Evolutionary conservation across 208 protist species (phyloP).

Genomic region (Trypanosoma grayi): DNA sequence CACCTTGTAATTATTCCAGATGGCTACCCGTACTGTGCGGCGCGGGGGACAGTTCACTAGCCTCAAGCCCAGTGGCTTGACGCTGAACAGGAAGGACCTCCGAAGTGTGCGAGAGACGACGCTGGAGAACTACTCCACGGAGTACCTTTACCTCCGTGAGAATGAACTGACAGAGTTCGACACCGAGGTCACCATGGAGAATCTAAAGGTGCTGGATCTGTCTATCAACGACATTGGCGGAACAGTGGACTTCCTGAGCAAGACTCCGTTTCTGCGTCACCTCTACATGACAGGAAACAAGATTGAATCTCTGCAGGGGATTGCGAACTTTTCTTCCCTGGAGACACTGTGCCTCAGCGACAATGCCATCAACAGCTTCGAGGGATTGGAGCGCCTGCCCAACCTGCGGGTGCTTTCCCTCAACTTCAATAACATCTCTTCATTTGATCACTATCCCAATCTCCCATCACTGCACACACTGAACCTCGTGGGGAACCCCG

Average conservation of each 20-base stretch:
- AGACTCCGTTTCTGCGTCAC: constrained; percentile 81
- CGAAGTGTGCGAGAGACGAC: constrained; percentile 75
- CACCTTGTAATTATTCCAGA: constrained; percentile 22
- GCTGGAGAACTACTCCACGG: constrained; percentile 70
- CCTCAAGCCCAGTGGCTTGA: constrained; percentile 67
- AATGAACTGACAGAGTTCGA: constrained; percentile 90
- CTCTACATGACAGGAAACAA: constrained; percentile 93
- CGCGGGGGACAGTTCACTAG: constrained; percentile 47
- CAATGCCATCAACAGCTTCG: constrained; percentile 90
- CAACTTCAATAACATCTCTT: constrained; percentile 92
- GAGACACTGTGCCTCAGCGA: constrained; percentile 91
- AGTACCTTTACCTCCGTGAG: constrained; percentile 92
- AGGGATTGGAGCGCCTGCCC: constrained; percentile 82
- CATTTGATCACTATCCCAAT: constrained; percentile 81
- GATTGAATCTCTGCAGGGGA: constrained; percentile 83
- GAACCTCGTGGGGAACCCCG: constrained; percentile 90
- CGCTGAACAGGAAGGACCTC: constrained; percentile 84
- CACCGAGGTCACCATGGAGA: constrained; percentile 72
- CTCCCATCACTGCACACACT: constrained; percentile 88
- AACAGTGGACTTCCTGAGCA: constrained; percentile 79
- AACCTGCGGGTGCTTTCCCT: constrained; percentile 90
- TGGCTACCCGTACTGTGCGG: constrained; percentile 21
- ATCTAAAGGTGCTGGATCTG: constrained; percentile 88
- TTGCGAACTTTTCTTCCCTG: constrained; percentile 72
- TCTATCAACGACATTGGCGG: constrained; percentile 91